Conservation (phyloP, 768 basidiomycete genomes). For the Pleurotus eryngii region DNA sequence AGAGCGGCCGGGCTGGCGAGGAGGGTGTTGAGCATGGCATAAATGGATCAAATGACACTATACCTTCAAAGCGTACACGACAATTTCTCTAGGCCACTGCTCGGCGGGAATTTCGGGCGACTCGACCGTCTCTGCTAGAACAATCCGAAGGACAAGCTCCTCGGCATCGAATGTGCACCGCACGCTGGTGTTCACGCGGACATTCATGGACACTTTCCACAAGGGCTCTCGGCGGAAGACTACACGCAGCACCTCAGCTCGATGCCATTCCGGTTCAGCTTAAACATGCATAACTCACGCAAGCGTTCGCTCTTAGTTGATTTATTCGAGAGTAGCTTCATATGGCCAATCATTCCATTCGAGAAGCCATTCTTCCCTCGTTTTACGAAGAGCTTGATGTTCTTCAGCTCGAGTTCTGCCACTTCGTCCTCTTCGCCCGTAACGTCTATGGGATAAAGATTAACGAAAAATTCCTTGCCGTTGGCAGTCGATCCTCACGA, state of each 20-base stretch:
- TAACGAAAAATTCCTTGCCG: background rate
- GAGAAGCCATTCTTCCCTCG: conserved; percentile 55
- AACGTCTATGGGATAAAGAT: conserved; percentile 26
- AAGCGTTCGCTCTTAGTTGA: conserved; percentile 41
- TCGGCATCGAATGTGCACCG: conserved; percentile 56
- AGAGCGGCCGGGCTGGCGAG: conserved; percentile 38
- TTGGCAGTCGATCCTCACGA: background rate
- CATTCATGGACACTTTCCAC: conserved; percentile 68
- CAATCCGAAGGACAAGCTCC: conserved; percentile 53
- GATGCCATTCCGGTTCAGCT: too few relatives aligned
- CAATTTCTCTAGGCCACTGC: conserved; percentile 37
- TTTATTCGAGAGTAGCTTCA: conserved; percentile 53
- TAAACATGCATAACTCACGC: conserved; percentile 33
- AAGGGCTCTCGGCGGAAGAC: conserved; percentile 72
- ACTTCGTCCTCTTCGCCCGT: conserved; percentile 71
- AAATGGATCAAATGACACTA: background rate
- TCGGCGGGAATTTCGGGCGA: conserved; percentile 19
- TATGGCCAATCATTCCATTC: conserved; percentile 56
- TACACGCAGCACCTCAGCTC: conserved; percentile 16
- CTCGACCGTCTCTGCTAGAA: conserved; percentile 45
- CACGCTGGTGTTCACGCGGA: conserved; percentile 50
- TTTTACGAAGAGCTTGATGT: conserved; percentile 57
- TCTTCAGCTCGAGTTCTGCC: conserved; percentile 53
- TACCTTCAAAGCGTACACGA: conserved; percentile 67
- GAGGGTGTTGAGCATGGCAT: background rate